Evolutionary conservation across 2,329 filamentous ascomycete species (phyloP), one percentile per base, ranked within the genome.

Genomic region (Aspergillus pseudotamarii): DNA sequence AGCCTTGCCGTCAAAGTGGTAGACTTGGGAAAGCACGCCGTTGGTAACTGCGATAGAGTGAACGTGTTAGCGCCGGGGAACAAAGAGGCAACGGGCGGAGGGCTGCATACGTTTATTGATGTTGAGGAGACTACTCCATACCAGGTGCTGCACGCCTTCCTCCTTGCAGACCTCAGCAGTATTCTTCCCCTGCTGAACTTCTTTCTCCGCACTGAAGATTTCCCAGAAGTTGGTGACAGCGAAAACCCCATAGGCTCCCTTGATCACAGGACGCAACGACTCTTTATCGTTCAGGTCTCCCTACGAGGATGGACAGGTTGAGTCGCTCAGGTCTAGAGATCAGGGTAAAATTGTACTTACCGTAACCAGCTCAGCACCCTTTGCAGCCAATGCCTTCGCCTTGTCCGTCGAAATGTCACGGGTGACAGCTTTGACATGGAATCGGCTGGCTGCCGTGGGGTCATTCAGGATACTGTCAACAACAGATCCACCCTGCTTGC

Each of bases 241-340:
- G 70, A 85, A 86, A 38, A 84, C 79, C 0, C 81, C 81, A 65
- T 85, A 79, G 1, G 78, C 81, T 45, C 79, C 80, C 0, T 69
- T 65, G 21, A 86, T 69, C 2, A 82, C 83, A 12, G 65, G 32
- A 6, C 72, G 71, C 9, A 86, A 69, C 3, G 82, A 81, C 5
- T 67, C 65, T 32, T 73, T 72, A 63, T 79, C 73, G 58, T 75
- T 70, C 21, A 82, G 66, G 51, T 85, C 79, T 8, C 76, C 83
- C 64, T 79, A 21, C 21, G 14, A 12, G 46, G 46, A 21, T 23
- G 32, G 46, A 23, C 43, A 12, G 46, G 4, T 38, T 50, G 6
- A 43, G 46, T 28, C 21, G 21, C n/a, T 12, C 12, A 50, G 2
- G 26, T 50, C 10, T 9, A 6, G 5, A 50, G 14, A 26, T 10